Conservation (phyloP, 345 rosid species). For the Aquilaria sinensis region DNA sequence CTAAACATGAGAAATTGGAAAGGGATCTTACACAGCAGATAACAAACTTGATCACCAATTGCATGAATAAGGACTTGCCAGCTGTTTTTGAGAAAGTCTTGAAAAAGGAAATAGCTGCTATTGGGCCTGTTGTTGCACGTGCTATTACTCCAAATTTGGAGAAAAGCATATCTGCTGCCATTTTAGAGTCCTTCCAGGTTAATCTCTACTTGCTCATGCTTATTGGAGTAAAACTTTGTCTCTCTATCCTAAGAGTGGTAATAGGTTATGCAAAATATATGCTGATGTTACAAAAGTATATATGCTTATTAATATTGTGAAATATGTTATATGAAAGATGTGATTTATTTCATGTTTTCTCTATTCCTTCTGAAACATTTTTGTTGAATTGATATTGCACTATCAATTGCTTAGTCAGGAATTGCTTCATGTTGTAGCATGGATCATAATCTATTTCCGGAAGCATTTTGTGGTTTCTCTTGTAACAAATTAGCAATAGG, state of each 20-base stretch:
- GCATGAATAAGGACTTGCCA: constrained; percentile 37
- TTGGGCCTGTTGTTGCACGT: constrained; percentile 42
- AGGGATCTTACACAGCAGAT: constrained; percentile 49
- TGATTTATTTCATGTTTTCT: neutral
- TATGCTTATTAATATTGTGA: neutral
- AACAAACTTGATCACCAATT: constrained; percentile 35
- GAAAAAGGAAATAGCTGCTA: constrained; percentile 42
- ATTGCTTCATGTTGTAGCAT: too few relatives aligned
- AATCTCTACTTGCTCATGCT: neutral
- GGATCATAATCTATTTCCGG: too few relatives aligned
- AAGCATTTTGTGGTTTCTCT: neutral
- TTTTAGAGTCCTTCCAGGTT: constrained; percentile 56
- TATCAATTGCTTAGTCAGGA: too few relatives aligned
- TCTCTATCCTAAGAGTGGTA: too few relatives aligned
- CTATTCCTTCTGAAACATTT: neutral
- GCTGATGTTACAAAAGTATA: neutral
- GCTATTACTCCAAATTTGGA: constrained; percentile 38
- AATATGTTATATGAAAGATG: neutral
- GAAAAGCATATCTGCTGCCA: constrained; percentile 38
- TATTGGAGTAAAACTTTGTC: too few relatives aligned
- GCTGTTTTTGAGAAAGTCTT: constrained; percentile 36
- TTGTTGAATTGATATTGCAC: neutral
- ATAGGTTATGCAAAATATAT: too few relatives aligned
- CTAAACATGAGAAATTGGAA: constrained; percentile 40
- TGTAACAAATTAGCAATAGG: neutral